Evolutionary conservation across 129 eudicot genomes (phyloP), one percentile per base, ranked within the genome.

Genomic region (Artemisia annua): DNA sequence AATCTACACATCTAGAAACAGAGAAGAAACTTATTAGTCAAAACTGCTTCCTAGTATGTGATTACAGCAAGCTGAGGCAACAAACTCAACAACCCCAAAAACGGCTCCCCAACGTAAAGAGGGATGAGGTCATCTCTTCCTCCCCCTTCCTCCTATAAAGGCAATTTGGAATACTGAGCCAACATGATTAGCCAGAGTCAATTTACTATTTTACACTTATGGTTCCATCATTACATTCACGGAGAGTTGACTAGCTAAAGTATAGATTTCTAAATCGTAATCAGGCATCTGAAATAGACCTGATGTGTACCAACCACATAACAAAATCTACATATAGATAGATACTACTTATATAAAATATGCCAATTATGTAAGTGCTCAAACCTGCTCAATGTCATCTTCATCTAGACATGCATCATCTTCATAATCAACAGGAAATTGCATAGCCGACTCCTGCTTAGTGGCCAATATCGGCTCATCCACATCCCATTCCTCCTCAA

Each of bases 311-410:
- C 7, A 48, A 35, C 39, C 60, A 57, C 7, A 22, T 5, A 22
- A 54, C 18, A 50, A 30, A 66, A 56, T 22, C 26, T 56, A 67
- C 5, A 11, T 43, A 43, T 11, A 48, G 28, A 57, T 54, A 39
- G 48, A 66, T 43, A 11, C 53, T 20, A 46, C 67, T 43, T 56
- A 26, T 39, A 44, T 52, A 39, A 24, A 11, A 26, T 11, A 61
- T 51, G 56, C 15, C 15, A 16, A 16, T 51, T 52, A 48, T 51
- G 57, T 13, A 68, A 60, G 54, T 35, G 56, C 16, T 67, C 81
- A 75, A 75, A 93, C 98, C 97, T 93, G 95, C 75, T 84, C 95
- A 77, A 89, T 85, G 69, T 84, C 97, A 79, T 74, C 32, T 62
- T 80, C 90, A 70, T 93, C 98, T 69, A 87, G 77, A 69, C 59